Conservation (phyloP, 2,329 filamentous ascomycete genomes). For the Fusarium pseudograminearum region DNA sequence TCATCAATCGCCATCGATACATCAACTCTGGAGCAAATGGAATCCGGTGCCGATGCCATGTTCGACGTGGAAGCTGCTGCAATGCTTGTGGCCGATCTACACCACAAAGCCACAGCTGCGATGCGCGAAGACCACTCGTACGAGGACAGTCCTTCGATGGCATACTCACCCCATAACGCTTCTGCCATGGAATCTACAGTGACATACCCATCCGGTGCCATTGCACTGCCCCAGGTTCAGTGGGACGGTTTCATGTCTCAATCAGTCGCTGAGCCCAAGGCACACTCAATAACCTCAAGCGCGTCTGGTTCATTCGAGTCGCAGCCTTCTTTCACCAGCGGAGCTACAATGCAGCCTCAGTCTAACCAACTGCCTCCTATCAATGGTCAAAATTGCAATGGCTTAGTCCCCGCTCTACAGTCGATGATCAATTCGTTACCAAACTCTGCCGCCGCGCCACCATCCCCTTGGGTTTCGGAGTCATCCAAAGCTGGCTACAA, state of each 20-base stretch:
- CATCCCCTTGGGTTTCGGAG: conserved; percentile 78
- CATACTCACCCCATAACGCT: conserved; percentile 78
- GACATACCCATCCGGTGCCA: conserved; percentile 81
- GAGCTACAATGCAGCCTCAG: conserved; percentile 68
- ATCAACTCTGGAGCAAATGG: conserved; percentile 89
- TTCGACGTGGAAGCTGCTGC: conserved; percentile 97
- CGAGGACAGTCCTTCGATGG: conserved; percentile 70
- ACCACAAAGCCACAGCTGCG: conserved; percentile 88
- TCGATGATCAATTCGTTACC: conserved; percentile 80
- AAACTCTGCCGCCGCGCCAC: conserved; percentile 74
- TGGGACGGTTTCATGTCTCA: conserved; percentile 91
- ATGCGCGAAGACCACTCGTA: conserved; percentile 71
- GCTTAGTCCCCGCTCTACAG: conserved; percentile 73
- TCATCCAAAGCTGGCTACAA: conserved; percentile 74
- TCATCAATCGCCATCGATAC: conserved; percentile 83
- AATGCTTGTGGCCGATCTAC: conserved; percentile 98
- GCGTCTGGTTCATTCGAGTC: conserved; percentile 75
- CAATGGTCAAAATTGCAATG: conserved; percentile 71
- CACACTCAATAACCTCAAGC: conserved; percentile 78
- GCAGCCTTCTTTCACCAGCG: conserved; percentile 71
- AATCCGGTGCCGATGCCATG: conserved; percentile 88
- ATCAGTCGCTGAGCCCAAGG: conserved; percentile 76
- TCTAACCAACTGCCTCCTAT: conserved; percentile 75
- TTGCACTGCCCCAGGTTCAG: conserved; percentile 85
- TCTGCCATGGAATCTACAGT: conserved; percentile 82